Conservation (phyloP, 1,139 yeast genomes). For the Kodamaea sp. region DNA sequence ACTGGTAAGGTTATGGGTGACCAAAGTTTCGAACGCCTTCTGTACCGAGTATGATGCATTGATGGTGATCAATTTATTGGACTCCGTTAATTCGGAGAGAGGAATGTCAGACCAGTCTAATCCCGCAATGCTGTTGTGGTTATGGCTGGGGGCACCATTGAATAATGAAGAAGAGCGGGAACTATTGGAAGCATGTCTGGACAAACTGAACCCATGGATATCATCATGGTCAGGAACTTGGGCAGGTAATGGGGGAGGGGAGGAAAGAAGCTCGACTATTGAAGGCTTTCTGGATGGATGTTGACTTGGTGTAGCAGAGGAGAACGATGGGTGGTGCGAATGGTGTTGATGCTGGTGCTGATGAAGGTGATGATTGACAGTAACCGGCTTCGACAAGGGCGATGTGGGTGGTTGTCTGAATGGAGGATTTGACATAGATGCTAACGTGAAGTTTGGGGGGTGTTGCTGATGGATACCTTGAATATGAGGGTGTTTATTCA, state of each 20-base stretch:
- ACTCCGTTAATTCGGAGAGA: slow-evolving; percentile 73
- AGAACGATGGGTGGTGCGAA: slow-evolving; percentile 7
- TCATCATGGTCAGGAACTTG: slow-evolving; percentile 30
- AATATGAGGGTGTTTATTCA: too few species aligned
- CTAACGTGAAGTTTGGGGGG: too few species aligned
- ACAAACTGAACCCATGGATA: slow-evolving; percentile 40
- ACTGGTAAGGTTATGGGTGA: slow-evolving; percentile 72
- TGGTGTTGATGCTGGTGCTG: slow-evolving; percentile 11
- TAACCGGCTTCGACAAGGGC: slow-evolving; percentile 13
- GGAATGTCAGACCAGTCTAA: slow-evolving; percentile 76
- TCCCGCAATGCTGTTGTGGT: slow-evolving; percentile 16
- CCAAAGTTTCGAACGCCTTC: slow-evolving; percentile 79
- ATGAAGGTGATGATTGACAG: slow-evolving; percentile 1
- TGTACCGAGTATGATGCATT: slow-evolving; percentile 69
- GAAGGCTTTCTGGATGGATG: slow-evolving; percentile 59
- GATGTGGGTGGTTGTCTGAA: slow-evolving; percentile 18
- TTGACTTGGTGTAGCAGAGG: slow-evolving; percentile 11
- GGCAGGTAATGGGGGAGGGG: slow-evolving; percentile 70
- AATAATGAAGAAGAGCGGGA: slow-evolving; percentile 28
- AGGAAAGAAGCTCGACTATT: slow-evolving; percentile 79
- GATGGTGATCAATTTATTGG: slow-evolving; percentile 72
- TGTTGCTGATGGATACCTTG: too few species aligned
- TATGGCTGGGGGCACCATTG: slow-evolving; percentile 12
- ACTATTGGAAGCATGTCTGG: slow-evolving; percentile 45
- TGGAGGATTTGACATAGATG: slow-evolving; percentile 18